A percentile compares a stretch with the other conserved stretches of the same genome.
phyloP scores from a whole-genome alignment of 768 basidiomycete species.

The Lentinula boryana region DNA sequence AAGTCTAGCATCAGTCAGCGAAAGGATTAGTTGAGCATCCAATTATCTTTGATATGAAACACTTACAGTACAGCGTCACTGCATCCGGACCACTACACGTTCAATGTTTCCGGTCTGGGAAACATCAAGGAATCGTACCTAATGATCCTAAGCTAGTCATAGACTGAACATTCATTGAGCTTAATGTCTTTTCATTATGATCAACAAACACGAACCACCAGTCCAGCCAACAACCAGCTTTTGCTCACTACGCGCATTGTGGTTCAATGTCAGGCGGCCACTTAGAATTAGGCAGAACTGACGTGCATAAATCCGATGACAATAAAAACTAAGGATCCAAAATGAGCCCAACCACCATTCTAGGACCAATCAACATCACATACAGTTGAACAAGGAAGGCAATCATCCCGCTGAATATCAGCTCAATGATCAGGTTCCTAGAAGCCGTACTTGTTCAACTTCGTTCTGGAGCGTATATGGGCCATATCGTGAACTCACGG shows the following conservation, averaged over 20 bases:
- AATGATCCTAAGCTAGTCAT: neutral
- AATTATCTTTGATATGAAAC: neutral
- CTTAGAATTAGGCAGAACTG: neutral
- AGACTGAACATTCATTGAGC: neutral
- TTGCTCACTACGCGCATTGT: neutral
- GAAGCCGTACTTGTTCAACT: neutral
- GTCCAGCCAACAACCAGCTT: conserved; percentile 1
- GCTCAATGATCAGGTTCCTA: conserved; percentile 7
- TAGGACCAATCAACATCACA: neutral
- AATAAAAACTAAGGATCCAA: neutral
- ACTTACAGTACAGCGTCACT: conserved; percentile 4
- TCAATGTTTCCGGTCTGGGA: no score
- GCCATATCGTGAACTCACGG: neutral
- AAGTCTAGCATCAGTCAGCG: neutral
- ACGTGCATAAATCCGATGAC: conserved; percentile 1
- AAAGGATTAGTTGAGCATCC: neutral
- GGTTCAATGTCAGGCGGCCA: neutral
- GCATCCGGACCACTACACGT: no score
- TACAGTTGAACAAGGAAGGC: conserved; percentile 7
- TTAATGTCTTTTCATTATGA: neutral
- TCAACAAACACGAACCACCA: conserved; percentile 2
- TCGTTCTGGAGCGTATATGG: no score
- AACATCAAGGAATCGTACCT: neutral
- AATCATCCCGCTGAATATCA: conserved; percentile 9
- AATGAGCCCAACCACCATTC: neutral